Base-by-base conservation (phyloP, 768 basidiomycete species). In the Leucocoprinus sp. region DNA sequence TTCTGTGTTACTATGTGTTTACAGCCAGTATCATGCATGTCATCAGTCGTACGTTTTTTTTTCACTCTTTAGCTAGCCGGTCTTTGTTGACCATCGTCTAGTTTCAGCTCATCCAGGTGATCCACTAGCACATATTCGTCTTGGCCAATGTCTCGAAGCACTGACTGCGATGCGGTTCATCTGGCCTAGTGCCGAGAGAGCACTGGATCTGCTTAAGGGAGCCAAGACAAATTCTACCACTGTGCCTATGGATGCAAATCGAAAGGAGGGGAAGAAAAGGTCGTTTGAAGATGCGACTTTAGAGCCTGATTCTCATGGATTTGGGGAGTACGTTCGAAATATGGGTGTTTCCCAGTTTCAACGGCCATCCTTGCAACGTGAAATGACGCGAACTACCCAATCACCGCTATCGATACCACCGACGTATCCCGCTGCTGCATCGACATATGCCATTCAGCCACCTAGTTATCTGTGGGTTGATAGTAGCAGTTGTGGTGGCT, bases 1-100 rank as follows among this genome's bases (percentile, higher is more conserved):
- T 86, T 57, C 63, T 86, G 22, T 81, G 75, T 54, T 90, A 87
- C 56, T 88, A 87, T 55, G 68, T 86, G 12, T 90, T 90, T 64
- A 82, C 82, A 2, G 84, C 85, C 12, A 76, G 77, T 46, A 77
- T 89, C 42, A 86, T 84, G 82, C 87, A 89, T 54, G 75, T 85
- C 37, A 78, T 78, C 2, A 80, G 68, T 31, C 61, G 86, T 90
- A 55, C 53, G 85, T 74, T 11, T 31, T 31, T 9, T 4, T 39
- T 40, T 19, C 9, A 17, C 38, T 7, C 19, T 22, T 28, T n/a
- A n/a, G 34, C 24, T 17, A 22, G 11, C 34, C n/a, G n/a, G n/a
- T n/a, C 11, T 12, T 15, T 4, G 31, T 38, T 36, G 55, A 38
- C 28, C 17, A 33, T 24, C 43, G 43, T 18, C 51, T 47, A 82